Evolutionary conservation across 495 filamentous ascomycete species (phyloP), one percentile per base, ranked within the genome.

Genomic region (Penicillium angulare): DNA sequence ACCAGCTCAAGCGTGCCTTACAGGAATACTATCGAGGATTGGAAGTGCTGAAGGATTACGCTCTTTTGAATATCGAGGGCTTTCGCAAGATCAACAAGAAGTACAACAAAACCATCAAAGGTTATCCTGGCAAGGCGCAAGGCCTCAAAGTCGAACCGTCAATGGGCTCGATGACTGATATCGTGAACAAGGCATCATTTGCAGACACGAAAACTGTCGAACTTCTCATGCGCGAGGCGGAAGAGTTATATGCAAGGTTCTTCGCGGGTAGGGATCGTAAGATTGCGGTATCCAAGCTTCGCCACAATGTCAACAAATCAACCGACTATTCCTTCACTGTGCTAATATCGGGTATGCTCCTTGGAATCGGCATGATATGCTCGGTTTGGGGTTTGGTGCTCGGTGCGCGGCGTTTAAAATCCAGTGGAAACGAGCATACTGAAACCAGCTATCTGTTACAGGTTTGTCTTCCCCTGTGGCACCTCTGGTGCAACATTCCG

Each of bases 71-170:
- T 61, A 79, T 87, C 41, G 93, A 89, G 2, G 95, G 90, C 1
- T 97, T 97, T 52, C 87, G 92, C 7, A 98, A 98, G 66, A 91
- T 98, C 62, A 97, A 93, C 68, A 98, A 98, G 71, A 98, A 98
- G 71, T 97, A 91, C 59, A 92, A 98, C 73, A 97, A 97, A 67
- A 80, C 84, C 5, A 80, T 89, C 44, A 82, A 92, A 53, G 82
- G 90, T 40, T 81, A 85, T 21, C 87, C 88, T 2, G n/a, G n/a
- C n/a, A n/a, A n/a, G n/a, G n/a, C n/a, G n/a, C n/a, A n/a, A n/a
- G n/a, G n/a, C n/a, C n/a, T n/a, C n/a, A n/a, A n/a, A n/a, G n/a
- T n/a, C n/a, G n/a, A n/a, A n/a, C n/a, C n/a, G n/a, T 80, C 86
- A 7, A 78, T 86, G 55, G 79, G 87, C 26, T 97, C 91, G 63